phyloP scores from a whole-genome alignment of 495 filamentous ascomycete genomes.

The Neurospora sp. region DNA sequence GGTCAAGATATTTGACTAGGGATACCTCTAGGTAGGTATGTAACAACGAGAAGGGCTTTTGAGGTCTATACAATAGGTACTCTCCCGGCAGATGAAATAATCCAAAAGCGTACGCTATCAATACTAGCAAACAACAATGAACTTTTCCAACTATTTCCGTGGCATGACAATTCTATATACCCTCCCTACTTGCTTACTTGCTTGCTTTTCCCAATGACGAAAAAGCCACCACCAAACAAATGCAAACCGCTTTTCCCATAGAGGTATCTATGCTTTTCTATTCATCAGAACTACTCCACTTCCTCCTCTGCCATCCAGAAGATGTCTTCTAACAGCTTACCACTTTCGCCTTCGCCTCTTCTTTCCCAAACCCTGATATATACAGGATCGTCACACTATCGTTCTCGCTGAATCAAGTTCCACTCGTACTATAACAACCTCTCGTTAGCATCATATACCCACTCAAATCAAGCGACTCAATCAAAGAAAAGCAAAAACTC shows the following conservation, averaged over 20 bases:
- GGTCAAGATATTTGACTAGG: neutral
- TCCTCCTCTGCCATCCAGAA: neutral
- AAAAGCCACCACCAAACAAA: neutral
- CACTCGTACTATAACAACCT: constrained; percentile 63
- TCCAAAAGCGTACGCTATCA: neutral
- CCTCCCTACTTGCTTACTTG: neutral
- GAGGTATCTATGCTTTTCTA: neutral
- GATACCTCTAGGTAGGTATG: neutral
- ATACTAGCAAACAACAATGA: neutral
- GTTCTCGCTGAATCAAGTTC: constrained; percentile 66
- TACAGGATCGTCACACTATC: constrained; percentile 21
- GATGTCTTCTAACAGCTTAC: neutral
- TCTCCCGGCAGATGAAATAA: neutral
- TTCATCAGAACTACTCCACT: neutral
- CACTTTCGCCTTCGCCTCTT: neutral
- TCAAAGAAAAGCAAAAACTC: constrained; percentile 17
- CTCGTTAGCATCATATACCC: constrained; percentile 14
- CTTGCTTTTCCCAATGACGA: neutral
- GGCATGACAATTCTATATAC: neutral
- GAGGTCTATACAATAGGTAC: neutral
- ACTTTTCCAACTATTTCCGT: neutral
- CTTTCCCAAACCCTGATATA: neutral
- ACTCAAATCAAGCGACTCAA: neutral
- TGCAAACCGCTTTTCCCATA: neutral
- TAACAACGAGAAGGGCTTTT: neutral